Evolutionary conservation across 305 asterid genomes (phyloP), one percentile per base, ranked within the genome.

Genomic region (Withania somnifera): DNA sequence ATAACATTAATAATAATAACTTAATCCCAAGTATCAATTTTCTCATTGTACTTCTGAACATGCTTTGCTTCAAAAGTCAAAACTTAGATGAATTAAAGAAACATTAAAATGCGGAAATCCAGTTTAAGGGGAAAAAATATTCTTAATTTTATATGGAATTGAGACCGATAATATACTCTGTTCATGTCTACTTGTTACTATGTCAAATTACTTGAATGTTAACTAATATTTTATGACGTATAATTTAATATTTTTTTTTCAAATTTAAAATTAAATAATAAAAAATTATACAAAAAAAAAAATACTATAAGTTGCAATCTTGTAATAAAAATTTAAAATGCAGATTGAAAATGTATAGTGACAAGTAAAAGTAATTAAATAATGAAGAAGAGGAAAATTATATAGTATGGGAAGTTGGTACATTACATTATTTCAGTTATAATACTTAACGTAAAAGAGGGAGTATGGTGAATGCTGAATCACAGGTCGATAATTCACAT

Each of bases 331-430:
- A n/a, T n/a, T n/a, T n/a, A n/a, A n/a, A n/a, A n/a, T n/a, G n/a
- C n/a, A n/a, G n/a, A n/a, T n/a, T n/a, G n/a, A n/a, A n/a, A n/a
- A n/a, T n/a, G n/a, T n/a, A n/a, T n/a, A n/a, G n/a, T n/a, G n/a
- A n/a, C n/a, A n/a, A n/a, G n/a, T n/a, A n/a, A n/a, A n/a, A n/a
- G n/a, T 36, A 42, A 24, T 11, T 26, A 36, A 60, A 60, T 26
- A 2, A 60, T 60, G 68, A 60, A 60, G 15, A 5, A n/a, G 36
- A 24, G 32, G 54, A 52, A 80, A 24, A 54, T n/a, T 50, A 15
- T 47, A 36, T 38, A 10, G 9, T 38, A 38, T 22, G 84, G 40
- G 78, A 79, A 84, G 87, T 89, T 86, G 86, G 83, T 86, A 82
- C 81, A 24, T 76, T 86, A 82, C 81, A 24, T 76, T 82, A 60